Evolutionary conservation across 345 rosid genomes (phyloP).

Genomic region (Toxicodendron radicans): DNA sequence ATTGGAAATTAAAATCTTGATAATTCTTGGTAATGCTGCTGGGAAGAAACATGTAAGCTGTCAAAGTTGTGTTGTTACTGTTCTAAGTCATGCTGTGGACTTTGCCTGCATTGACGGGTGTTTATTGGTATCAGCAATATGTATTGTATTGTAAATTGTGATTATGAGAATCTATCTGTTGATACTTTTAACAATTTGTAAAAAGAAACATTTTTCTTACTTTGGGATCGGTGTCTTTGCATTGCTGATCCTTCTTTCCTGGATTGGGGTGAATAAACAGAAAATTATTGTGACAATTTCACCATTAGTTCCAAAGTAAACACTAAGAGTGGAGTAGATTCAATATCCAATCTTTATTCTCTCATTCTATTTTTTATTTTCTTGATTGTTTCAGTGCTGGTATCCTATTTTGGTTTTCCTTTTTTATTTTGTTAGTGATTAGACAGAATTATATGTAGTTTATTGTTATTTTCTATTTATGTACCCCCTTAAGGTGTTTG

Average conservation of each 20-base stretch:
- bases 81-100: background rate
- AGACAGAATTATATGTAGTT: background rate
- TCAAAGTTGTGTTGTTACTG: background rate
- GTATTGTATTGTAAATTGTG: background rate
- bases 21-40: background rate
- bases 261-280: background rate
- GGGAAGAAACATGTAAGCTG: background rate
- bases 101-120: background rate
- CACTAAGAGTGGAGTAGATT: background rate
- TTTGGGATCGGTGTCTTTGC: background rate
- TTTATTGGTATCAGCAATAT: background rate
- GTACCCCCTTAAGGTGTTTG: background rate
- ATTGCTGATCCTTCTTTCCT: background rate
- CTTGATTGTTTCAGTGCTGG: background rate
- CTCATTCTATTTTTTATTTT: background rate
- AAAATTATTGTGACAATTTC: background rate
- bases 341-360: background rate
- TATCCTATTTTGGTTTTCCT: background rate
- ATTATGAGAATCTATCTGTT: background rate
- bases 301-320: background rate
- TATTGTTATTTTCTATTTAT: background rate
- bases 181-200: background rate
- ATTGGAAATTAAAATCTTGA: slow-evolving; percentile 8
- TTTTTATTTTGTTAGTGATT: background rate
- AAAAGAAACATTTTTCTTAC: background rate